Base-by-base conservation (phyloP, 2,329 filamentous ascomycete genomes). In the Xylariaceae sp. region DNA sequence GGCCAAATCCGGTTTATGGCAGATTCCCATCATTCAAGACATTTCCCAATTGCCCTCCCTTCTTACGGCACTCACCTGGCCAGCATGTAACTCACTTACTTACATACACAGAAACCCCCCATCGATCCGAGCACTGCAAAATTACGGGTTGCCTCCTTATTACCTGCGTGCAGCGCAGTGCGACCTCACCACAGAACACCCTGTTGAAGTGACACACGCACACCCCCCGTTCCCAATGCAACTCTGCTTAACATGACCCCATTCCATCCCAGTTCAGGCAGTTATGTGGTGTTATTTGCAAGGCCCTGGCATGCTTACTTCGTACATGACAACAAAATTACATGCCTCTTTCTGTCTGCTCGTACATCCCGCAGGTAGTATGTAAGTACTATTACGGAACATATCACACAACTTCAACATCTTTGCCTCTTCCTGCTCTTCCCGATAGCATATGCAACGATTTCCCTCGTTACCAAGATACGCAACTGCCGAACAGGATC, bases 171-270 rank as follows among this genome's bases (percentile, higher is more conserved):
- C 51, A 50, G 42, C 57, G 56, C 42, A n/a, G 23, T 45, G 13
- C 42, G 2, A 45, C 42, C 42, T 45, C 10, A 13, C 42, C n/a
- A 30, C 23, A 30, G 23, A 45, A 45, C n/a, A 45, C 42, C 13
- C 15, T 45, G 51, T 60, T 57, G 53, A 54, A 60, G 57, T 57
- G 56, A 15, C 42, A 45, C 42, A n/a, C 42, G 42, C 42, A 45
- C 42, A 42, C 13, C 37, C 37, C 37, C 37, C 9, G 13, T 42
- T 45, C 42, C 42, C 42, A 3, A 45, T 45, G 42, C 42, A 45
- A 45, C 10, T n/a, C n/a, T 45, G 42, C 42, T 45, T 45, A 45
- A 45, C 42, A 15, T 49, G 47, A 49, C 47, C 47, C 15, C 15
- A 47, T n/a, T 15, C 42, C 13, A 17, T 45, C 42, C 42, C 42